Percentiles rank a stretch among this genome's conserved stretches.
phyloP scores from a whole-genome alignment of 495 filamentous ascomycete genomes.

The Barbatosphaeria neglecta region DNA sequence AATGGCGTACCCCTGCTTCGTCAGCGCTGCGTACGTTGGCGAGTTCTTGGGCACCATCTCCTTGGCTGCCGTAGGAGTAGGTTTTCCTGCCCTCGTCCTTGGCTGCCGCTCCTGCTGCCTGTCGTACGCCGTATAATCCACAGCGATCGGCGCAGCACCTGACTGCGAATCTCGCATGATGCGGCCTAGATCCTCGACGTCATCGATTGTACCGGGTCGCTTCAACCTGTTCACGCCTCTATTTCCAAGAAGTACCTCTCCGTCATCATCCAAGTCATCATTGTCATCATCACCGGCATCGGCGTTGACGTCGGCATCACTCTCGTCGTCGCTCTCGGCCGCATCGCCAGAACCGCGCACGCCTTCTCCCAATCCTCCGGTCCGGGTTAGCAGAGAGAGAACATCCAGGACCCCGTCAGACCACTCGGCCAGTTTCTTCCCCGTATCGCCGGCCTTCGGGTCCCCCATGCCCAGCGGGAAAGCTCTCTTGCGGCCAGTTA shows the following conservation, averaged over 20 bases:
- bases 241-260: constrained; percentile 41
- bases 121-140: constrained; percentile 73
- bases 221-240: constrained; percentile 16
- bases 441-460: constrained; percentile 55
- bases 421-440: constrained; percentile 63
- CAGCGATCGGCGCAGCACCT: constrained; percentile 41
- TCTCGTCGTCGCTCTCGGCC: constrained; percentile 75
- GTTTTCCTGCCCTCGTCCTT: constrained; percentile 13
- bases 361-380: constrained; percentile 64
- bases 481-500: constrained; percentile 65
- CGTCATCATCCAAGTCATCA: constrained; percentile 43
- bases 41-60: constrained; percentile 90
- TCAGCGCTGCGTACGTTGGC: constrained; percentile 75
- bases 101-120: constrained; percentile 33
- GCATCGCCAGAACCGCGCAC: constrained; percentile 71
- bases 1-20: constrained; percentile 93
- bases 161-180: constrained; percentile 39
- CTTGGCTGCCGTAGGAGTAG: constrained; percentile 40
- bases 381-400: constrained; percentile 46
- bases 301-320: no score
- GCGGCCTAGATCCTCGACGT: constrained; percentile 76
- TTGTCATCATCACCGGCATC: constrained; percentile 28
- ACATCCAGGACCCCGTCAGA: constrained; percentile 58
- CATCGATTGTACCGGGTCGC: constrained; percentile 43
- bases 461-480: constrained; percentile 85